Percentiles rank a stretch among this genome's conserved stretches.
Evolutionary conservation across 768 basidiomycete genomes (phyloP).

Genomic region (Termitomyces eurrhizus): DNA sequence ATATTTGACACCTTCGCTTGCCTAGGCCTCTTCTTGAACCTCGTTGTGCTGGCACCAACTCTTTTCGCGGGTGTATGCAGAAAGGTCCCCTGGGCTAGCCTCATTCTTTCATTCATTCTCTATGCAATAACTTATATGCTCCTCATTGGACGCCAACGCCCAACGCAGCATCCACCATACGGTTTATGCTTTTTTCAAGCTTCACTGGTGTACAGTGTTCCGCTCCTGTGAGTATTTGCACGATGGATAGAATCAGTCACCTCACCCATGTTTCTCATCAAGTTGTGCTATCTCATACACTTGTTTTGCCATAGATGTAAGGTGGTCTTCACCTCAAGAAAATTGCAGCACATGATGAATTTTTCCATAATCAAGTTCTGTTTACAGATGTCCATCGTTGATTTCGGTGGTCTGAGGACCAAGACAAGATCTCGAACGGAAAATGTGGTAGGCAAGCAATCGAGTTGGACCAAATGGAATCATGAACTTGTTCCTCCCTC

Average conservation of each 20-base stretch:
- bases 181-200: background rate
- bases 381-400: background rate
- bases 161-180: background rate
- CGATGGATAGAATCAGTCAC: background rate
- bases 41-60: constrained; percentile 2
- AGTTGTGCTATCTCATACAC: background rate
- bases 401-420: background rate
- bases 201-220: background rate
- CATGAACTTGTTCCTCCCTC: background rate
- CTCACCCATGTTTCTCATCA: background rate
- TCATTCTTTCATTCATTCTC: background rate
- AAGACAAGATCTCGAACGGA: background rate
- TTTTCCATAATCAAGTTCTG: background rate
- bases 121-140: background rate
- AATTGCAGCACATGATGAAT: too few species aligned
- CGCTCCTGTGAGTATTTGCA: background rate
- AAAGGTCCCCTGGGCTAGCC: background rate
- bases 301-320: constrained; percentile 1
- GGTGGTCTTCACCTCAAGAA: background rate
- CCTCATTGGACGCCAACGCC: background rate
- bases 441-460: background rate
- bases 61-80: background rate
- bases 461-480: background rate
- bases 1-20: background rate
- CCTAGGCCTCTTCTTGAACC: constrained; percentile 1